Percentiles rank a stretch among this genome's conserved stretches.
phyloP scores from a whole-genome alignment of 495 filamentous ascomycete genomes.

The Neurospora sp. region DNA sequence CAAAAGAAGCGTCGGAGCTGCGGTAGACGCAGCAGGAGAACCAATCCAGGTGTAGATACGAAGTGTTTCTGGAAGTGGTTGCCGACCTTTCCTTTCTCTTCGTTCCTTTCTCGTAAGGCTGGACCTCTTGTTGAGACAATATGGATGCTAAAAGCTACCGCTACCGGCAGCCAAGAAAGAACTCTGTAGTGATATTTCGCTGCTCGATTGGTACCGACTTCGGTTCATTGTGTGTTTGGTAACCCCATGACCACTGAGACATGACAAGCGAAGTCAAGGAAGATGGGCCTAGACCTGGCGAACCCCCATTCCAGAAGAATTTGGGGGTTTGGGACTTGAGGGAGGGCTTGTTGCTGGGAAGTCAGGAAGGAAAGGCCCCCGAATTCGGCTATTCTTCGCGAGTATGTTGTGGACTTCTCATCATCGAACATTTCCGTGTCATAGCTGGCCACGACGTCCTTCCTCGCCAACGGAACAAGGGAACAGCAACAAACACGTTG shows the following conservation, averaged over 20 bases:
- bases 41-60: neutral
- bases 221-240: neutral
- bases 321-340: neutral
- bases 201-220: neutral
- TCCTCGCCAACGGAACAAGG: neutral
- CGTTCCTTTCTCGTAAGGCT: neutral
- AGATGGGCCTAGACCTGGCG: neutral
- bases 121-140: neutral
- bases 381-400: neutral
- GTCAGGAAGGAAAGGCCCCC: neutral
- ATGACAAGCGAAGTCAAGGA: neutral
- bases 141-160: neutral
- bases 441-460: neutral
- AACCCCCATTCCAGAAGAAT: neutral
- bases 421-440: neutral
- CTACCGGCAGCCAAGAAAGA: neutral
- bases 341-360: neutral
- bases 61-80: neutral
- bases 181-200: neutral
- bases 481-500: neutral
- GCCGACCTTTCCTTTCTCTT: neutral
- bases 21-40: neutral
- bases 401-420: neutral
- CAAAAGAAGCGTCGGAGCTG: neutral
- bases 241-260: neutral